Percentiles rank a stretch among this genome's conserved stretches.
Conservation (phyloP, 2,329 filamentous ascomycete genomes). For the Botrytis cinerea region DNA sequence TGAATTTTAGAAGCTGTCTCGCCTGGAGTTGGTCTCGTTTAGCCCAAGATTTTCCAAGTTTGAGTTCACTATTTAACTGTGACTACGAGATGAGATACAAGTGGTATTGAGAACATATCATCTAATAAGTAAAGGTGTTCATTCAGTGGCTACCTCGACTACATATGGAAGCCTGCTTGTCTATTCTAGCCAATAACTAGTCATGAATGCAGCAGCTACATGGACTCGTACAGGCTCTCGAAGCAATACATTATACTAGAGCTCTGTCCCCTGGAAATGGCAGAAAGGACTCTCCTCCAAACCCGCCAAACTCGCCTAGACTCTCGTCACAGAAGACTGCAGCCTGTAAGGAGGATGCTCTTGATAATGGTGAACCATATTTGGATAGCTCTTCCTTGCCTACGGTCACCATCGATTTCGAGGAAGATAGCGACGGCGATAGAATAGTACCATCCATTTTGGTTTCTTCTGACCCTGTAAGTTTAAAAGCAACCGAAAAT, state of each 20-base stretch:
- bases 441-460: not conserved
- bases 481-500: not conserved
- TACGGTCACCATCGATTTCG: not conserved
- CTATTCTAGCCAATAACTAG: not conserved
- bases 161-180: not conserved
- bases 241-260: constrained; percentile 7
- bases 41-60: not conserved
- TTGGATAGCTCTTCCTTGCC: not conserved
- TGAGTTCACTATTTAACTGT: not conserved
- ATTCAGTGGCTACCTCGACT: not conserved
- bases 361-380: not conserved
- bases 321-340: not conserved
- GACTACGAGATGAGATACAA: not conserved
- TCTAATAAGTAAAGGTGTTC: fast-evolving
- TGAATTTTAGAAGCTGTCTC: not conserved
- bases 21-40: not conserved
- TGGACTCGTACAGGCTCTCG: not conserved
- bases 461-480: not conserved
- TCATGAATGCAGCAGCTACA: not conserved
- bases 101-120: fast-evolving
- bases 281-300: not conserved
- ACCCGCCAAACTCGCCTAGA: not conserved
- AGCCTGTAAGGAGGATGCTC: not conserved
- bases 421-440: not conserved
- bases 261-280: not conserved